Evolutionary conservation across 805 yeast species (phyloP).

Genomic region (Spathaspora passalidarum): DNA sequence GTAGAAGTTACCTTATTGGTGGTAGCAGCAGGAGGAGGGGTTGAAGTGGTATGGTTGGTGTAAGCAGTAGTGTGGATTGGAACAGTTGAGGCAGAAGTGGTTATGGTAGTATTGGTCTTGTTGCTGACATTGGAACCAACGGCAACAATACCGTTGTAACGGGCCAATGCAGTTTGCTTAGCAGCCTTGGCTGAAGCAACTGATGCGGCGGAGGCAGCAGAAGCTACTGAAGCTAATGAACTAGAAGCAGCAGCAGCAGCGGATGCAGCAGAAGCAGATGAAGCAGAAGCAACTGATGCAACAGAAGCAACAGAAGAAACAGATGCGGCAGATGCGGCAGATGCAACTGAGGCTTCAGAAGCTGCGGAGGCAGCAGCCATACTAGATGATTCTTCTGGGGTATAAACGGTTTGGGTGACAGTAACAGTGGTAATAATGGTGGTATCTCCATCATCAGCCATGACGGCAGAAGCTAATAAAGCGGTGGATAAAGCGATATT

Average conservation of each 20-base stretch:
- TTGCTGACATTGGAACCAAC: conserved; percentile 8
- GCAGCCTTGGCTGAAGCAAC: conserved; percentile 10
- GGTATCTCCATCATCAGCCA: conserved; percentile 27
- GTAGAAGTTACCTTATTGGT: conserved; percentile 9
- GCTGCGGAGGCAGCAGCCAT: conserved; percentile 18
- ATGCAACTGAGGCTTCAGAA: conserved; percentile 12
- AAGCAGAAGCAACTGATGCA: conserved; percentile 7
- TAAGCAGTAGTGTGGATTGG: conserved; percentile 8
- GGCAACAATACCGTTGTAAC: conserved; percentile 10
- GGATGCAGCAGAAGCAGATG: conserved; percentile 6
- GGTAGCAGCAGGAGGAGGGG: conserved; percentile 6
- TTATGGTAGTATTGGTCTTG: conserved; percentile 7
- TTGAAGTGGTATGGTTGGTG: conserved; percentile 8
- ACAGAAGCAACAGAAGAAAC: conserved; percentile 7
- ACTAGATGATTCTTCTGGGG: conserved; percentile 44
- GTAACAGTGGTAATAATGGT: conserved; percentile 45
- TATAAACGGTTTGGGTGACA: conserved; percentile 43
- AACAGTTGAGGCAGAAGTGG: conserved; percentile 10
- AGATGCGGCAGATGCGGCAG: conserved; percentile 8
- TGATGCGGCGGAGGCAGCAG: conserved; percentile 7
- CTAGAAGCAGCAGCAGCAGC: conserved; percentile 18
- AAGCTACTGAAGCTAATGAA: conserved; percentile 17
- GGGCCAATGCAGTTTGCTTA: conserved; percentile 10
- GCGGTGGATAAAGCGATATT: conserved; percentile 6
- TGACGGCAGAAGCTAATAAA: conserved; percentile 13